These are phyloP conservation scores for Nectriaceae sp. DNA, from an alignment of 2,329 filamentous ascomycete genomes.

Conservation along the genomic window DNA sequence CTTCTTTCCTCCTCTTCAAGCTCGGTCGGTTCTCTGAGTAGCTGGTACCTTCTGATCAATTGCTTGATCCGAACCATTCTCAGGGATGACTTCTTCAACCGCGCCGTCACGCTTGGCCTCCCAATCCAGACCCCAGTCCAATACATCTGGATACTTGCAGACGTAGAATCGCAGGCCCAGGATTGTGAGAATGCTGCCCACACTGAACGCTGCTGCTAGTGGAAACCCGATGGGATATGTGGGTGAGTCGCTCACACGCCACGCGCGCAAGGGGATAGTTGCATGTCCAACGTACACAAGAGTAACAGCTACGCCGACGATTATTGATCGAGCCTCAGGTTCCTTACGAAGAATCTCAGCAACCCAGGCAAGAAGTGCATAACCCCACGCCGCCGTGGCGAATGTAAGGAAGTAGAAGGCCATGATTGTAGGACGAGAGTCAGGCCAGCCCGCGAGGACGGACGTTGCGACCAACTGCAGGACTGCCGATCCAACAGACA, in stretches of 20 bases:
- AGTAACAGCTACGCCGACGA: constrained; percentile 20
- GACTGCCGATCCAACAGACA: constrained; percentile 50
- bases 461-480: constrained; percentile 35
- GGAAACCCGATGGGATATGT: constrained; percentile 23
- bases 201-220: constrained; percentile 17
- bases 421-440: constrained; percentile 29
- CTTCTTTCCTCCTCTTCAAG: background rate
- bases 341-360: constrained; percentile 32
- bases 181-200: constrained; percentile 20
- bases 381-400: constrained; percentile 36
- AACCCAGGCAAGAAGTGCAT: constrained; percentile 31
- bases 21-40: background rate
- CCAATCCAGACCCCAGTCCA: constrained; percentile 16
- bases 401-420: constrained; percentile 39
- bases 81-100: background rate
- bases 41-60: background rate
- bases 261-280: constrained; percentile 21
- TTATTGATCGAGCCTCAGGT: constrained; percentile 27
- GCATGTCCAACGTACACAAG: constrained; percentile 24
- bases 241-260: constrained; percentile 22
- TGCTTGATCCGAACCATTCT: background rate
- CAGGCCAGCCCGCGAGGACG: constrained; percentile 26
- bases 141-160: constrained; percentile 13
- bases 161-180: constrained; percentile 22
- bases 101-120: background rate